Base-by-base conservation (phyloP, 176 grass and related monocot genomes). In the Carex kokanica region DNA sequence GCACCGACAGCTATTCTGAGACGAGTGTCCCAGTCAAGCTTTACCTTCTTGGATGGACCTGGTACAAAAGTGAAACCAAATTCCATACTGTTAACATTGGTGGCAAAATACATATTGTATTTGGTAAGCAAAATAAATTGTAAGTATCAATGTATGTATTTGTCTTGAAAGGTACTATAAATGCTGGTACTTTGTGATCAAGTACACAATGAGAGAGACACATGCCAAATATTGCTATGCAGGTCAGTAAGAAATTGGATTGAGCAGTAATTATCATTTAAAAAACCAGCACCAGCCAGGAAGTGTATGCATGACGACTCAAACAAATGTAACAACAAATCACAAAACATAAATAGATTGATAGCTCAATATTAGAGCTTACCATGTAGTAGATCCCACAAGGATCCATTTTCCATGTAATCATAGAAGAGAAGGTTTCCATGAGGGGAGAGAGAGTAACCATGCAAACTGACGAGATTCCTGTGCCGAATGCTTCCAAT, bases 371-470 rank as follows among this genome's bases (percentile, higher is more conserved):
- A 41, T 20, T 16, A 45, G 21, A 55, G 29, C 77, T 66, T 85
- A 99, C 97, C 97, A 7, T 99, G 97, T 65, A 99, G 97, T 80
- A 99, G 91, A 84, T 99, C 97, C 97, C 97, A 99, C 70, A 99
- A 81, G 74, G 97, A 99, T 17, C 97, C 97, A 82, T 99, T 99
- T 90, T 96, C 93, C 97, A 99, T 96, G 85, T 93, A 96, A 73
- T 99, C 97, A 14, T 99, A 99, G 86, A 99, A 95, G 21, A 99
- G 93, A n/a, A 99, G 86, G 77, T 99, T 99, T 85, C 97, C 97
- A 83, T 96, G 86, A 7, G 93, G 93, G 38, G 97, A 95, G 3
- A 96, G 89, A 23, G 93, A 95, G 78, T 96, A 99, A 60, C 97
- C 97, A 74, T 93, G 91, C 29, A 99, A 92, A 82, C 97, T 95